A percentile compares a stretch with the other conserved stretches of the same genome.
These are phyloP conservation scores for Aristolochia contorta DNA, from an alignment of 164 flowering plant genomes.

Conservation along the genomic window DNA sequence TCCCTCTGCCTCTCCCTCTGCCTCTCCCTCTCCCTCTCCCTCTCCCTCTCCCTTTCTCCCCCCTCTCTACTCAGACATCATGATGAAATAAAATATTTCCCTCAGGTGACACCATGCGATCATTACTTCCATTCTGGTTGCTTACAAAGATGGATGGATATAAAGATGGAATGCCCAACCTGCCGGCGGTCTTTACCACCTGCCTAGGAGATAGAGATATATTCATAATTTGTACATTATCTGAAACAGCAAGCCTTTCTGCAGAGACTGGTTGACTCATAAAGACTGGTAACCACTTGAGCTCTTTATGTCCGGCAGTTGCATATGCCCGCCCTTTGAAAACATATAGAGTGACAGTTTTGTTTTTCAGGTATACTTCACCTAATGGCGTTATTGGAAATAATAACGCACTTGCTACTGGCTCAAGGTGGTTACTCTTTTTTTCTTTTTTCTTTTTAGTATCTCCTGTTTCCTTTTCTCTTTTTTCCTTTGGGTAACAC, in stretches of 20 bases:
- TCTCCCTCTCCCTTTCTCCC: not conserved
- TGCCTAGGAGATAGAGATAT: conserved; percentile 27
- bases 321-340: too few species aligned
- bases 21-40: not conserved
- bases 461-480: too few species aligned
- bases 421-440: too few species aligned
- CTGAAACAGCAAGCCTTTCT: conserved; percentile 17
- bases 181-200: conserved; percentile 93
- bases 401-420: too few species aligned
- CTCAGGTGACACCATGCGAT: conserved; percentile 96
- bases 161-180: conserved; percentile 99
- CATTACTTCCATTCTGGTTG: conserved; percentile 96
- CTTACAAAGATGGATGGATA: conserved; percentile 98
- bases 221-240: conserved; percentile 14
- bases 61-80: not conserved
- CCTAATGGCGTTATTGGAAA: too few species aligned
- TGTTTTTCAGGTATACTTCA: too few species aligned
- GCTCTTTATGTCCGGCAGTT: too few species aligned
- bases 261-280: not conserved
- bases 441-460: too few species aligned
- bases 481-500: too few species aligned
- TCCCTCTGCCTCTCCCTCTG: too few species aligned
- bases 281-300: too few species aligned
- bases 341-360: too few species aligned
- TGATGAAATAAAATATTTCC: not conserved